Evolutionary conservation across 352 stramenopile species (phyloP).

Genomic region (Phytophthora lateralis): DNA sequence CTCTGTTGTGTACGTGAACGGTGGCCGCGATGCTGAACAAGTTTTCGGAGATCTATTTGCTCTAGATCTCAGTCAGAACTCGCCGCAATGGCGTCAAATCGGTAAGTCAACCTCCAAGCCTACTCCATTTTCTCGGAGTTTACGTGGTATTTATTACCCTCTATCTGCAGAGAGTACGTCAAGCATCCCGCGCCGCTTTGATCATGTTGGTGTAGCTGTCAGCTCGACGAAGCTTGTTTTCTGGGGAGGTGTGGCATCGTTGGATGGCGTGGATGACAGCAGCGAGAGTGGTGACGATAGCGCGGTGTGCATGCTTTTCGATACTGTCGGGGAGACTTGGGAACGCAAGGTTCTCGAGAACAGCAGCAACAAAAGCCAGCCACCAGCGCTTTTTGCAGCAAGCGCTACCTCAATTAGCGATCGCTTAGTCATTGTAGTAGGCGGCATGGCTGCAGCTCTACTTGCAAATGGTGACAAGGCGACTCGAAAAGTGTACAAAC

Average conservation of each 20-base stretch:
- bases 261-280: slow-evolving; percentile 34
- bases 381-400: slow-evolving; percentile 47
- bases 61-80: slow-evolving; percentile 50
- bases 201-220: slow-evolving; percentile 65
- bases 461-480: slow-evolving; percentile 43
- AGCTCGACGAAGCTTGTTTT: slow-evolving; percentile 58
- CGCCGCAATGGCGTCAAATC: slow-evolving; percentile 55
- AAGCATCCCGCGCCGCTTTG: slow-evolving; percentile 41
- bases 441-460: slow-evolving; percentile 53
- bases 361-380: slow-evolving; percentile 31
- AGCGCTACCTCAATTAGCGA: slow-evolving; percentile 57
- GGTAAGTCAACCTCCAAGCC: slow-evolving; percentile 29
- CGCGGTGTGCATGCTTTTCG: slow-evolving; percentile 50
- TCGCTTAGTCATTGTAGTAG: slow-evolving; percentile 62
- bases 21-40: slow-evolving; percentile 65
- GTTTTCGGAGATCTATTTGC: slow-evolving; percentile 78
- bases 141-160: background rate
- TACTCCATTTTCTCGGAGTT: background rate
- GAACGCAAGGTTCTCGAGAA: slow-evolving; percentile 44
- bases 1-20: slow-evolving; percentile 71
- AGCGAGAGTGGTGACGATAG: slow-evolving; percentile 14
- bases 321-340: slow-evolving; percentile 55
- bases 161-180: slow-evolving; percentile 19
- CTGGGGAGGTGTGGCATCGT: slow-evolving; percentile 63
- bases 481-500: slow-evolving; percentile 58